Conservation (phyloP, 345 rosid species). For the Salix arbutifolia region DNA sequence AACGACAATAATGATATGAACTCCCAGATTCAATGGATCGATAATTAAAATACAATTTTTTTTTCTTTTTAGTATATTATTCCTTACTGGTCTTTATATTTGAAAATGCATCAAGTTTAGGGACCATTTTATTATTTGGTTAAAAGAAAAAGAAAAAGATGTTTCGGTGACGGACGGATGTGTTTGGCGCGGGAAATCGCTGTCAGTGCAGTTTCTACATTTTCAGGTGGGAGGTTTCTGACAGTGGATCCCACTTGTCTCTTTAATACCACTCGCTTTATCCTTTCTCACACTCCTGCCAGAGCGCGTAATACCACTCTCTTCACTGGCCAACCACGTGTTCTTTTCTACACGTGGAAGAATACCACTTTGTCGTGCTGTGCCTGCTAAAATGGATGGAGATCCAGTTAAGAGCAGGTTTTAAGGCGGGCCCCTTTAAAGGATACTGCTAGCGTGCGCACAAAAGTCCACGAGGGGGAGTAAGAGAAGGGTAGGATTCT, state of each 20-base stretch:
- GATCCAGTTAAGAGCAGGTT: not conserved
- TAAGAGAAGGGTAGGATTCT: conserved; percentile 12
- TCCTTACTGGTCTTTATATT: no score
- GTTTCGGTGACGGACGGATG: not conserved
- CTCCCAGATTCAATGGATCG: no score
- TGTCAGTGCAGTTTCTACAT: conserved; percentile 31
- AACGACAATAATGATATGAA: no score
- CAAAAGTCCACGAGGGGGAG: conserved; percentile 43
- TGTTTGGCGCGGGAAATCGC: conserved; percentile 37
- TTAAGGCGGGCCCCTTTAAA: conserved; percentile 8
- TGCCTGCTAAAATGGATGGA: not conserved
- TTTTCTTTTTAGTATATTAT: no score
- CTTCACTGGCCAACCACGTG: not conserved
- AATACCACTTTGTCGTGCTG: not conserved
- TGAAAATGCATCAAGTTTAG: no score
- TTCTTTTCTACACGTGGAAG: not conserved
- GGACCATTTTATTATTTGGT: not conserved
- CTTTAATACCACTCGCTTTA: not conserved
- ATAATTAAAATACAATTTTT: no score
- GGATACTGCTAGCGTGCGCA: conserved; percentile 27
- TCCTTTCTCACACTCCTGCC: not conserved
- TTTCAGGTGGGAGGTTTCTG: conserved; percentile 25
- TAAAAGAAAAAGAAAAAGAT: not conserved
- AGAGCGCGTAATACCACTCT: not conserved
- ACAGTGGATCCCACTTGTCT: conserved; percentile 11